A percentile compares a stretch with the other conserved stretches of the same genome.
These are phyloP conservation scores for Ormosia emarginata DNA, from an alignment of 306 rosid species.

Conservation along the genomic window DNA sequence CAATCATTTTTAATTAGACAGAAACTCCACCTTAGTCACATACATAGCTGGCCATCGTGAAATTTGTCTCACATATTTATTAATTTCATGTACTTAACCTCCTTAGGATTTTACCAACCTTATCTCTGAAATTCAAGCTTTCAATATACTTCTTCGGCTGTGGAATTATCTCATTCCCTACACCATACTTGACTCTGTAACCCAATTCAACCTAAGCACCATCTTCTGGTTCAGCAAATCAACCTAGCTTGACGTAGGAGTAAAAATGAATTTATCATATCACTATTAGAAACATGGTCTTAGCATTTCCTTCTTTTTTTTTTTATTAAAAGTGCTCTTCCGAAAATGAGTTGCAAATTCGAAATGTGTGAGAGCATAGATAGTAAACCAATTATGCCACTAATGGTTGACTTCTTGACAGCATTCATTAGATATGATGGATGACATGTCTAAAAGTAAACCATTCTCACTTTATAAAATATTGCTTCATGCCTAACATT, in stretches of 20 bases:
- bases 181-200: background rate
- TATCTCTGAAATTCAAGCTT: background rate
- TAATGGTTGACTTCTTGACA: background rate
- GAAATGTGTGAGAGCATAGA: background rate
- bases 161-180: background rate
- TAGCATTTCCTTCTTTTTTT: background rate
- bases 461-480: background rate
- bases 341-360: background rate
- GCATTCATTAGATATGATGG: background rate
- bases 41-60: background rate
- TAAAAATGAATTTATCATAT: background rate
- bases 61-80: background rate
- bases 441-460: background rate
- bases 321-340: background rate
- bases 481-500: background rate
- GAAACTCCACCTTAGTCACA: background rate
- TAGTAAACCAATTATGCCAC: background rate
- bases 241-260: background rate
- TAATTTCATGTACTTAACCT: background rate
- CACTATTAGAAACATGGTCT: background rate
- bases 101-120: background rate
- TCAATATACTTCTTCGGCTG: background rate
- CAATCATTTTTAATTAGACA: background rate
- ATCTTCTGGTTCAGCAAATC: constrained; percentile 1
- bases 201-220: background rate